Percentiles rank a stretch among this genome's conserved stretches.
These are phyloP conservation scores for Dryas integrifolia DNA, from an alignment of 331 rosid species.

Conservation along the genomic window DNA sequence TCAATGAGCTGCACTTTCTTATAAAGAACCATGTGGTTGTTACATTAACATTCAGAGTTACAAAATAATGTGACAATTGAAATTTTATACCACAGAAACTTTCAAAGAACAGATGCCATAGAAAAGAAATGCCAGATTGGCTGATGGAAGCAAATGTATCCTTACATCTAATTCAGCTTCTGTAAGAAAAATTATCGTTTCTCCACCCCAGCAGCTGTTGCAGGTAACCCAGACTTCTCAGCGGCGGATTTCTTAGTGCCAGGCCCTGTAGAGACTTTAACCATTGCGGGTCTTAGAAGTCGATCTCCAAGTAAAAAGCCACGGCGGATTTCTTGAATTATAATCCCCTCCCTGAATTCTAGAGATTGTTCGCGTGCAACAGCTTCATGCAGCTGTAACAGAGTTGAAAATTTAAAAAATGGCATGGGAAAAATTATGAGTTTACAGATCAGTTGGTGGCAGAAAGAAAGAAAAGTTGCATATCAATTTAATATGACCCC, in stretches of 20 bases:
- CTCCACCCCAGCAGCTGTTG: conserved; percentile 59
- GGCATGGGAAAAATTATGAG: neutral
- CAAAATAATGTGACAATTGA: conserved; percentile 1
- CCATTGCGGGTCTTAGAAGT: conserved; percentile 81
- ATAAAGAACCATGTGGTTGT: neutral
- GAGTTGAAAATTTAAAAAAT: neutral
- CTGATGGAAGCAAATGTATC: neutral
- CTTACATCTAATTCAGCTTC: neutral
- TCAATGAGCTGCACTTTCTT: neutral
- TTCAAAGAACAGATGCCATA: neutral
- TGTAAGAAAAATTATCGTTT: conserved; percentile 36
- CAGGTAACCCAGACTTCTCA: conserved; percentile 44
- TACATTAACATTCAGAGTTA: neutral
- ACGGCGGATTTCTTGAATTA: conserved; percentile 65
- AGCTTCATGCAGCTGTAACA: conserved; percentile 74
- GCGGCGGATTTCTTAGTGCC: conserved; percentile 51
- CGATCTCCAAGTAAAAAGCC: conserved; percentile 71
- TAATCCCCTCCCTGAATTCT: conserved; percentile 72
- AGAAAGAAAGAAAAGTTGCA: neutral
- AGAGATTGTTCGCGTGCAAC: conserved; percentile 75
- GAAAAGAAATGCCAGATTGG: neutral
- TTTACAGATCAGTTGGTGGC: neutral
- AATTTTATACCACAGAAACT: neutral
- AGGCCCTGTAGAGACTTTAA: conserved; percentile 83
- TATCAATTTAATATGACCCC: neutral